A percentile compares a stretch with the other conserved stretches of the same genome.
These are phyloP conservation scores for Candolleomyces eurysporus DNA, from an alignment of 768 basidiomycete species.

Conservation along the genomic window DNA sequence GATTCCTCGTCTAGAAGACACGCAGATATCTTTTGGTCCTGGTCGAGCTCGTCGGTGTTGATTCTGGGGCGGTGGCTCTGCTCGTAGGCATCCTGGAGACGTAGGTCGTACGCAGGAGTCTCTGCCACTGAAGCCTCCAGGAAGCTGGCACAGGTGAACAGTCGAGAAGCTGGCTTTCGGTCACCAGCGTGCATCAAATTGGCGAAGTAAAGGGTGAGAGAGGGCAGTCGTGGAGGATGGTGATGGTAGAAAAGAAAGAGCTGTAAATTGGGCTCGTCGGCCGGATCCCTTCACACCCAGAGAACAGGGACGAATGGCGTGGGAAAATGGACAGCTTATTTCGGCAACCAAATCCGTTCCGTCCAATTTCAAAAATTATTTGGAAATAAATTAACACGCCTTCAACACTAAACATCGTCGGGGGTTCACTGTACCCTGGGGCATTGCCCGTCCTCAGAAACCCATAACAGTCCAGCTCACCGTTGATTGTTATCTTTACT, in stretches of 20 bases:
- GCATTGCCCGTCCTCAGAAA: too few species aligned
- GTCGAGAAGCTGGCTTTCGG: not conserved
- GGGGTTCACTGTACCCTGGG: too few species aligned
- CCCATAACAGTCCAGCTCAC: too few species aligned
- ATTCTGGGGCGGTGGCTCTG: conserved; percentile 2
- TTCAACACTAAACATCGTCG: too few species aligned
- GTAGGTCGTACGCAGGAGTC: not conserved
- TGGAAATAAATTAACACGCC: too few species aligned
- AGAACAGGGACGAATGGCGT: not conserved
- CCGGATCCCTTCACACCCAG: not conserved
- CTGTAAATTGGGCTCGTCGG: not conserved
- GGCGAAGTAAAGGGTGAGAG: conserved; percentile 1
- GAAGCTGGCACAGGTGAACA: conserved; percentile 1
- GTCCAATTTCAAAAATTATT: too few species aligned
- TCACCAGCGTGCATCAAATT: conserved; percentile 22
- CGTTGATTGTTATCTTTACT: too few species aligned
- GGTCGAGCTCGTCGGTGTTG: conserved; percentile 17
- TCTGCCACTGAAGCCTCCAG: not conserved
- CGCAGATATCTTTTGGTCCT: conserved; percentile 22
- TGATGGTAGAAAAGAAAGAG: conserved; percentile 14
- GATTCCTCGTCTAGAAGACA: conserved; percentile 5
- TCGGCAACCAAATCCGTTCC: not conserved
- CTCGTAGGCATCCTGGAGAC: not conserved
- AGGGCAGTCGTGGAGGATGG: conserved; percentile 3
- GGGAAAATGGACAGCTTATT: not conserved